Evolutionary conservation across 2,329 filamentous ascomycete genomes (phyloP).

Genomic region (Xenoacremonium recifei): DNA sequence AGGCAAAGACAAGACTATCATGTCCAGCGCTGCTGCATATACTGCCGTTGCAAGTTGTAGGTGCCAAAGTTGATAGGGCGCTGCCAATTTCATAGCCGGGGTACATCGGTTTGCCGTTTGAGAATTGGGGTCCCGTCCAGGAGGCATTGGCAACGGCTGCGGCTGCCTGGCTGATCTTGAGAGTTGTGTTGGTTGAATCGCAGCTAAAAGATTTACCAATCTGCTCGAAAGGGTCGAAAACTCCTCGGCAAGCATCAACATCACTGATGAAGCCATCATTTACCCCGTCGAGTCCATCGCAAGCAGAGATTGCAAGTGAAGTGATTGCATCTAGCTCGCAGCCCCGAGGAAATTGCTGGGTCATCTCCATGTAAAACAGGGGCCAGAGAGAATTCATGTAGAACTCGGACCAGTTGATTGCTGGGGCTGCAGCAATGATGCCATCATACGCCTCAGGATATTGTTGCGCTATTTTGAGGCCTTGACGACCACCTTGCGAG

Average conservation of each 20-base stretch:
- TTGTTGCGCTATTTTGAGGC: constrained; percentile 10
- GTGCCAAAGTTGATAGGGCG: too few relatives aligned
- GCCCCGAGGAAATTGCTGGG: constrained; percentile 3
- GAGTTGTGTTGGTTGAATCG: background rate
- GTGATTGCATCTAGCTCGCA: constrained; percentile 12
- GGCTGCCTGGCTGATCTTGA: background rate
- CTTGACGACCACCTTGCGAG: constrained; percentile 16
- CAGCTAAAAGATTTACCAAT: constrained; percentile 10
- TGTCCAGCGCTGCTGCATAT: too few relatives aligned
- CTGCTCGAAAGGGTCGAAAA: constrained; percentile 13
- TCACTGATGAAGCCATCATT: constrained; percentile 22
- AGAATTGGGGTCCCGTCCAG: constrained; percentile 1
- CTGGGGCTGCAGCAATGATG: constrained; percentile 11
- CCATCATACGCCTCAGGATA: constrained; percentile 17
- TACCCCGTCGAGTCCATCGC: constrained; percentile 22
- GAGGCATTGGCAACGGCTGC: constrained; percentile 5
- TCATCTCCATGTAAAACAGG: constrained; percentile 6
- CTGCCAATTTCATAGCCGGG: too few relatives aligned
- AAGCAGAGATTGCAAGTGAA: constrained; percentile 4
- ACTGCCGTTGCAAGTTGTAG: too few relatives aligned
- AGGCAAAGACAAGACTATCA: too few relatives aligned
- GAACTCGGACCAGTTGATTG: constrained; percentile 5
- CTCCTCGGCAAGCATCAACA: constrained; percentile 11
- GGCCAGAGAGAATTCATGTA: constrained; percentile 7
- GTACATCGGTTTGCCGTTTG: constrained; percentile 1